Evolutionary conservation across 805 yeast genomes (phyloP), one percentile per base, ranked within the genome.

Genomic region (Cyberlindnera bimundalis): DNA sequence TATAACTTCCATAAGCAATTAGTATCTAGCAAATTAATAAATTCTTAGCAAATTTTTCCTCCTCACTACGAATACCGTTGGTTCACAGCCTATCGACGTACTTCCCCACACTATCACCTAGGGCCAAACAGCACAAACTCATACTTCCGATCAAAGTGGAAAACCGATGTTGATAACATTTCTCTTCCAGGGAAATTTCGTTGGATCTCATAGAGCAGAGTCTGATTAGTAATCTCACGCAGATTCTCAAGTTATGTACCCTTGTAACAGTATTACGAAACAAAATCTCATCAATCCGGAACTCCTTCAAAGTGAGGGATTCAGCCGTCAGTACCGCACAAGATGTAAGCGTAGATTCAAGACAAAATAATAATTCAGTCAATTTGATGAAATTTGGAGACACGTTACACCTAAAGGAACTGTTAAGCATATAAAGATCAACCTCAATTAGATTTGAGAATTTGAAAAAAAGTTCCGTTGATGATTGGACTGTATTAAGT

Each of bases 401-500:
- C 4, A 8, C 9, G 6, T 10, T 21, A 7, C 14, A 5, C 33
- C 36, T 20, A 11, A 16, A 19, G 6, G 15, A n/a, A 14, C 14
- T 19, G 18, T 20, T 30, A n/a, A 29, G 33, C 19, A 23, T 16
- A 27, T 19, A n/a, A 9, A 33, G 12, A 8, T 33, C 29, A n/a
- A 17, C 29, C 17, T 33, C 36, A 33, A 33, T 12, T 13, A 27
- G 20, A 17, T 39, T 35, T 14, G 43, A 43, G 12, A 39, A 30
- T 23, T 26, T 18, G 39, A 43, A 43, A 32, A 43, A 43, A 17
- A 35, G 18, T 5, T 39, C 47, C 40, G 33, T 39, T 6, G 47
- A 43, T 15, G 40, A 28, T 7, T 29, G 40, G 8, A 43, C 33
- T 2, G 23, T 31, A 33, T 37, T 26, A 31, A 43, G 40, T 6